Evolutionary conservation across 192 early-diverging fungal species (phyloP).

Genomic region (Coemansia sp.): DNA sequence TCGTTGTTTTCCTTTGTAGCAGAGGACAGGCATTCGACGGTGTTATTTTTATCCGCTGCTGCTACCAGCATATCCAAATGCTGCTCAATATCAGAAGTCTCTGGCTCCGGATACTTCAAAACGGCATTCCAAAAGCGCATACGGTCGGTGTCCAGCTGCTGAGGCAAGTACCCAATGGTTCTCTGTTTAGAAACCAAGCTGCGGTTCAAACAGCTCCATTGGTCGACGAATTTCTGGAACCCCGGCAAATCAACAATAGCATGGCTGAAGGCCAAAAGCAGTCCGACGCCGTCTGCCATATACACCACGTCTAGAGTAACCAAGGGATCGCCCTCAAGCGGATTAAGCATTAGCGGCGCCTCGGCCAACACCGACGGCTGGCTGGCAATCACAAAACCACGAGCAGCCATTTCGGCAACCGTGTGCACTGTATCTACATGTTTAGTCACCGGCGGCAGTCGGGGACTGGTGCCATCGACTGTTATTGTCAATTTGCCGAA

Average conservation of each 20-base stretch:
- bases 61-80: conserved; percentile 5
- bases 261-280: conserved; percentile 21
- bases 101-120: neutral
- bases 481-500: conserved; percentile 7
- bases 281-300: conserved; percentile 30
- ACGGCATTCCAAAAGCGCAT: conserved; percentile 14
- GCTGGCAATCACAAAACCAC: conserved; percentile 9
- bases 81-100: neutral
- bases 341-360: neutral
- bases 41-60: neutral
- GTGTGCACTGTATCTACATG: conserved; percentile 13
- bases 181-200: neutral
- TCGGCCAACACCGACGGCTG: conserved; percentile 16
- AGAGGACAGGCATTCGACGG: too few relatives aligned
- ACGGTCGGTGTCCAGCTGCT: conserved; percentile 13
- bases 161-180: neutral
- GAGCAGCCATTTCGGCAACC: conserved; percentile 13
- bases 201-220: conserved; percentile 18
- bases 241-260: conserved; percentile 19
- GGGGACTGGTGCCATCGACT: neutral
- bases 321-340: conserved; percentile 27
- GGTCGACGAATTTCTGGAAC: neutral
- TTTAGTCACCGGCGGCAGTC: conserved; percentile 5
- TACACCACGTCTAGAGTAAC: conserved; percentile 27
- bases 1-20: too few relatives aligned